Base-by-base conservation (phyloP, 176 grass and related monocot genomes). In the Alloteropsis semialata region DNA sequence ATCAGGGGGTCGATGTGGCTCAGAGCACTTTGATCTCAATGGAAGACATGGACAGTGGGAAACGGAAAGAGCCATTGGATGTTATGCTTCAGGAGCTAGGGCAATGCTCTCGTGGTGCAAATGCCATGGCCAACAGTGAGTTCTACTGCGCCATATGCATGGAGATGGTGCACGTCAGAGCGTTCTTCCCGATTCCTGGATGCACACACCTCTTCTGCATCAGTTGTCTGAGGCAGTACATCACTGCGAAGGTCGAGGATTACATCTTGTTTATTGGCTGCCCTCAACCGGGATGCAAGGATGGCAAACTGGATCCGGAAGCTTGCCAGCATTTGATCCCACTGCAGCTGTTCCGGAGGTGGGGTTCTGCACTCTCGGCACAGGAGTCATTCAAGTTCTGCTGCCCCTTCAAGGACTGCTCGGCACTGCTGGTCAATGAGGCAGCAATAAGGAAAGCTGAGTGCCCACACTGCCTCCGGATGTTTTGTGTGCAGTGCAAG, bases 361-460 rank as follows among this genome's bases (percentile, higher is more conserved):
- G 93, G 93, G 89, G 73, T 36, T 46, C 43, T 37, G 75, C 76
- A 22, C 82, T 92, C n/a, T 72, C 75, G 28, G 78, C 77, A n/a
- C 44, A 88, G 2, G 78, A 69, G 25, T 11, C 50, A 64, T 41
- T 69, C 27, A 90, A 82, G 78, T 80, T 92, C 85, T 95, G 92
- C 84, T 89, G 92, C 59, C 92, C 89, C 10, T 92, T 86, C 67
- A 89, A 45, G 41, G 89, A 94, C 49, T 92, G 92, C 77, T 92
- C 84, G 1, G 77, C 58, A 6, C 28, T 89, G 57, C 77, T 94
- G 39, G 50, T 92, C 10, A 28, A 84, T 50, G 92, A 79, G 39
- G 78, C 21, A 3, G 57, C 37, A 8, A 60, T 85, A 19, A 79
- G 33, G 2, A 62, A 84, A 22, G 81, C 78, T 1, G 49, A 88